Percentiles rank a stretch among this genome's conserved stretches.
Conservation (phyloP, 2,329 filamentous ascomycete species). For the Dactylellina parvicollis region DNA sequence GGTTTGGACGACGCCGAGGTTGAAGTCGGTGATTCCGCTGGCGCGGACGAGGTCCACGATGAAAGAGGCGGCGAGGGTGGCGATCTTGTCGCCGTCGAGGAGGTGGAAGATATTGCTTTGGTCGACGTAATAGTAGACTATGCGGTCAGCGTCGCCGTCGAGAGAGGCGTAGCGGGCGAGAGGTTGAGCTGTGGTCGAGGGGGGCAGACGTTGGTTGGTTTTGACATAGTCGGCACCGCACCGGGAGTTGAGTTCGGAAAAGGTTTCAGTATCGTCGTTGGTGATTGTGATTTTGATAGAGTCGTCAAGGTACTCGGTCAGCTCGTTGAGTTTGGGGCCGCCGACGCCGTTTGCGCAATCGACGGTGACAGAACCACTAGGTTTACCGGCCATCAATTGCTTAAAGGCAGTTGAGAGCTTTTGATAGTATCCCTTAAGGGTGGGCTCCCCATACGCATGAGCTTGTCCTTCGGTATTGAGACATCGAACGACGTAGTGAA, state of each 20-base stretch:
- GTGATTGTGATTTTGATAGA: conserved; percentile 83
- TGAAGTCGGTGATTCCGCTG: conserved; percentile 81
- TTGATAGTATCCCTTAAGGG: conserved; percentile 92
- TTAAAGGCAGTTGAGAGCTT: conserved; percentile 88
- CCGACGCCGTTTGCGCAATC: conserved; percentile 98
- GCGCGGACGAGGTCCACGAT: conserved; percentile 86
- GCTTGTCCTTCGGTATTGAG: conserved; percentile 90
- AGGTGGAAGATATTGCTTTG: conserved; percentile 85
- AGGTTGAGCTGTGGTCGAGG: conserved; percentile 77
- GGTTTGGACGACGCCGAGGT: conserved; percentile 94
- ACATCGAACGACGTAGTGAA: conserved; percentile 95
- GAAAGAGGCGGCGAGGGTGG: conserved; percentile 91
- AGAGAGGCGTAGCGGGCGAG: conserved; percentile 87
- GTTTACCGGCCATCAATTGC: conserved; percentile 79
- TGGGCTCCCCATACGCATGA: conserved; percentile 86
- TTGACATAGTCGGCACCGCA: conserved; percentile 98
- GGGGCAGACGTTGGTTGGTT: conserved; percentile 90
- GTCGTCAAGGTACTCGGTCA: conserved; percentile 81
- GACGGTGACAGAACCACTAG: conserved; percentile 76
- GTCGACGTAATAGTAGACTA: conserved; percentile 94
- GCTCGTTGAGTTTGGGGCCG: conserved; percentile 85
- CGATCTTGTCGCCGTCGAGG: conserved; percentile 95
- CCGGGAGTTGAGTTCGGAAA: conserved; percentile 88
- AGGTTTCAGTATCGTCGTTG: conserved; percentile 91
- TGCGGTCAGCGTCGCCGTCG: conserved; percentile 92